Percentiles rank a stretch among this genome's conserved stretches.
Evolutionary conservation across 1,284 basidiomycete species (phyloP).

Genomic region (Sanghuangporus sanghuang): DNA sequence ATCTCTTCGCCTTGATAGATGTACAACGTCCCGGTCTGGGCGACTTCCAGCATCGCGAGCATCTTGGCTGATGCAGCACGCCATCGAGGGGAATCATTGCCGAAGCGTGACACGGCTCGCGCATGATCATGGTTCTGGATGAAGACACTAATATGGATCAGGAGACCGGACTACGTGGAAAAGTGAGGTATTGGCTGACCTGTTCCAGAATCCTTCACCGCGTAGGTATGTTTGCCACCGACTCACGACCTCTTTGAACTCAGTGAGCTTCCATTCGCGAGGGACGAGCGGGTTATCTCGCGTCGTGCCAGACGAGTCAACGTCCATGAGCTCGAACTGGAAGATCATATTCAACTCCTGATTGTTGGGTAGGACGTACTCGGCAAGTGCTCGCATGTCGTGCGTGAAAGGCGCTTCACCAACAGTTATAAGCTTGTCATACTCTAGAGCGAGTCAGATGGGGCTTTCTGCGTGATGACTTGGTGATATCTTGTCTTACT

Average conservation of each 20-base stretch:
- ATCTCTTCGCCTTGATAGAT: slow-evolving; percentile 75
- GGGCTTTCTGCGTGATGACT: neutral
- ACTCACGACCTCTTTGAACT: slow-evolving; percentile 50
- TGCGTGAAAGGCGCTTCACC: slow-evolving; percentile 63
- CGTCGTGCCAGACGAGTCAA: slow-evolving; percentile 39
- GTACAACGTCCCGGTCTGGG: slow-evolving; percentile 63
- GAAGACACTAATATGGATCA: slow-evolving; percentile 36
- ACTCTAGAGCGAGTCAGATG: slow-evolving; percentile 29
- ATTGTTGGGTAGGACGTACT: slow-evolving; percentile 56
- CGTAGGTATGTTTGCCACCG: slow-evolving; percentile 60
- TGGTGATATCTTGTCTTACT: slow-evolving; percentile 31
- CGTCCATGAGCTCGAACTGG: slow-evolving; percentile 58
- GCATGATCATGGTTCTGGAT: slow-evolving; percentile 69
- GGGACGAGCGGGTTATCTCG: slow-evolving; percentile 33
- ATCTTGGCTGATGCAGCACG: slow-evolving; percentile 57
- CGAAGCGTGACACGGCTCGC: slow-evolving; percentile 61
- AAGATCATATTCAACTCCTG: slow-evolving; percentile 69
- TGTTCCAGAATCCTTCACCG: slow-evolving; percentile 59
- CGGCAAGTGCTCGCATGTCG: slow-evolving; percentile 41
- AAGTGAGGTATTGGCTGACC: slow-evolving; percentile 32
- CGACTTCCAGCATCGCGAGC: slow-evolving; percentile 55
- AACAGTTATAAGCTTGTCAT: slow-evolving; percentile 55
- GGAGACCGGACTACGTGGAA: neutral
- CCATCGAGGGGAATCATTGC: slow-evolving; percentile 52
- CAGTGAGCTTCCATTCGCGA: slow-evolving; percentile 47